A percentile compares a stretch with the other conserved stretches of the same genome.
Conservation (phyloP, 495 filamentous ascomycete species). For the Beverwykella pulmonaria region DNA sequence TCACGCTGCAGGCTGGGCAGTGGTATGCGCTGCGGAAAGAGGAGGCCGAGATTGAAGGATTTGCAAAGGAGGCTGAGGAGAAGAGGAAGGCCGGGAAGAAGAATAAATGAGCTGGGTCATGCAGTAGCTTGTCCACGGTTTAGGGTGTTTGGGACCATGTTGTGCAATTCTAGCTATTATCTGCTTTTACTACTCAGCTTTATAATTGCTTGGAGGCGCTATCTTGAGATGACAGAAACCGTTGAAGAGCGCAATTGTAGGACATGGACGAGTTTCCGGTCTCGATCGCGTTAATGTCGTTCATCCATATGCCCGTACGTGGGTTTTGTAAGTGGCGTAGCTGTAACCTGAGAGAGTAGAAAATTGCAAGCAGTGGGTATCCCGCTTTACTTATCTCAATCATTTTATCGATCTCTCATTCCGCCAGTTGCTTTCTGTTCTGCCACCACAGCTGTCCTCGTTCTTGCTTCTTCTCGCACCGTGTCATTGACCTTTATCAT, state of each 20-base stretch:
- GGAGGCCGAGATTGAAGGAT: slow-evolving; percentile 70
- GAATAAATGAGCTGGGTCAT: slow-evolving; percentile 40
- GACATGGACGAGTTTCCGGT: not conserved
- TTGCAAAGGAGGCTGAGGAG: slow-evolving; percentile 58
- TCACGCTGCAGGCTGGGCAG: slow-evolving; percentile 94
- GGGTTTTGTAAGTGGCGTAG: not conserved
- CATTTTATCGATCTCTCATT: not conserved
- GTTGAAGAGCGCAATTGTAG: not conserved
- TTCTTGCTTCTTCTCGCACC: too few species aligned
- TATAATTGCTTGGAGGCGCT: not conserved
- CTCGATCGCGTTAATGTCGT: not conserved
- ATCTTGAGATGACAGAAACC: not conserved
- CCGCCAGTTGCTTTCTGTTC: too few species aligned
- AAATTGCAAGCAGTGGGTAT: not conserved
- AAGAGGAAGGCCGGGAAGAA: slow-evolving; percentile 50
- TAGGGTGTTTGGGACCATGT: not conserved
- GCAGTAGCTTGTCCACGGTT: not conserved
- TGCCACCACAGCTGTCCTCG: too few species aligned
- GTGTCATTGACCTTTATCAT: too few species aligned
- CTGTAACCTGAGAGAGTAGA: not conserved
- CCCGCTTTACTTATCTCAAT: not conserved
- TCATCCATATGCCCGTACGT: not conserved
- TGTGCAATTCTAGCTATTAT: not conserved
- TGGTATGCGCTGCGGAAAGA: slow-evolving; percentile 98
- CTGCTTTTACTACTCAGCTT: not conserved